phyloP scores from a whole-genome alignment of 148 eudicot species.

The Chenopodium berlandieri region DNA sequence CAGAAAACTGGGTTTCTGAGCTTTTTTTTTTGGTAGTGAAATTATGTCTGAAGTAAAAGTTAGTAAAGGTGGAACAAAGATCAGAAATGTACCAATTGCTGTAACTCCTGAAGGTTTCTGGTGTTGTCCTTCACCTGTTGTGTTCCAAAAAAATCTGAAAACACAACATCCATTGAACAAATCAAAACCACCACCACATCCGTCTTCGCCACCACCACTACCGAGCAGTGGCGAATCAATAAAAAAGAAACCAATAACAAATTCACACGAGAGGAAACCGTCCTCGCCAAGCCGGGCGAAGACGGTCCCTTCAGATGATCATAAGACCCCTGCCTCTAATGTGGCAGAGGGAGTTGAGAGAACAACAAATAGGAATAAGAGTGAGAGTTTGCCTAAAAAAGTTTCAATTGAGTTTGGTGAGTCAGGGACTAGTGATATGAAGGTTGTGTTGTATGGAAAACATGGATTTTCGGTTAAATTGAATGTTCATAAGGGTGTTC shows the following conservation, averaged over 20 bases:
- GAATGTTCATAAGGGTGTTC: conserved; percentile 69
- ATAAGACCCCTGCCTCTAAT: conserved; percentile 35
- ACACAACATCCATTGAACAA: conserved; percentile 51
- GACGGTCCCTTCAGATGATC: conserved; percentile 34
- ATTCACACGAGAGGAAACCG: conserved; percentile 38
- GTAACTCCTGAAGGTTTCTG: conserved; percentile 96
- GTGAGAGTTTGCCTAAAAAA: conserved; percentile 62
- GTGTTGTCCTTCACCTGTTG: conserved; percentile 91
- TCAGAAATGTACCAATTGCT: conserved; percentile 82
- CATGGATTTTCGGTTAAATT: conserved; percentile 77
- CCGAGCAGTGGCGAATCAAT: conserved; percentile 20
- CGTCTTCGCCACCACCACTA: conserved; percentile 25
- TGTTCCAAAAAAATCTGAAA: conserved; percentile 61
- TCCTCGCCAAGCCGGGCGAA: conserved; percentile 27
- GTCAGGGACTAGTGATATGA: conserved; percentile 72
- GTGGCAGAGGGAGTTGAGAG: conserved; percentile 35
- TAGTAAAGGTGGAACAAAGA: conserved; percentile 53
- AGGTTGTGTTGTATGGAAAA: conserved; percentile 63
- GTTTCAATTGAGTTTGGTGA: conserved; percentile 92
- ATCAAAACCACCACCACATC: conserved; percentile 36
- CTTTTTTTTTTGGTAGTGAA: conserved; percentile 15
- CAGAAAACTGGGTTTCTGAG: not conserved
- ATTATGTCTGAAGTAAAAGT: conserved; percentile 68
- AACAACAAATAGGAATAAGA: conserved; percentile 31
- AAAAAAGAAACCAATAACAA: conserved; percentile 40